Evolutionary conservation across 495 filamentous ascomycete species (phyloP), one percentile per base, ranked within the genome.

Genomic region (Penicillium bialowiezense): DNA sequence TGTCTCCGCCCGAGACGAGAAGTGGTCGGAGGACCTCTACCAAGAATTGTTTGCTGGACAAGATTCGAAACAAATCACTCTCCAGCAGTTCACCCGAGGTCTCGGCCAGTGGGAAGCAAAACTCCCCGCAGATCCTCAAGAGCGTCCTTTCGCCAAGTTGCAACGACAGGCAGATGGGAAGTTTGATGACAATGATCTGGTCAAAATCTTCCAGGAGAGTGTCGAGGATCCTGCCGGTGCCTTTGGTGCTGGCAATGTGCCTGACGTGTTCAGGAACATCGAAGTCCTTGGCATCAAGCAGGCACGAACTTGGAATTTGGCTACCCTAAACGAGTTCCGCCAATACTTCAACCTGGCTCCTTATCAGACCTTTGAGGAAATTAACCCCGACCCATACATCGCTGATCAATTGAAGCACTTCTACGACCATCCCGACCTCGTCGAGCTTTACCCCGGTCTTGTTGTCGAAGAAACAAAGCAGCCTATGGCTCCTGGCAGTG

Each of bases 251-350:
- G 82, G 83, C 6, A 84, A 88, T 52, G 86, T 95, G 0, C 91
- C 91, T 0, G 67, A 72, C 10, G 75, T 87, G 34, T 78, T 96
- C 73, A 80, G 80, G 40, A 78, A 81, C 10, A 76, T 95, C 13
- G 91, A 96, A 61, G 86, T 92, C 35, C 76, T 96, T 0, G 90
- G 91, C 29, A 95, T 96, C 46, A 78, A 89, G 54, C 89, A 95
- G 54, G 85, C 86, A 3, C 83, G 91, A 8, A 76, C 80, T 15
- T 95, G 91, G 91, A 89, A 90, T 52, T 58, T 91, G 18, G 86
- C 86, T 1, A 85, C 87, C 3, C 70, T 96, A 43, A 96, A 96
- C 63, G 91, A 96, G 64, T 91, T 96, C 71, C 76, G 91, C 29
- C 75, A 82, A 53, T 89, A 88, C 71, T 92, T 95, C 56, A 83